A percentile compares a stretch with the other conserved stretches of the same genome.
Evolutionary conservation across 257 asterid species (phyloP).

Genomic region (Eustoma russellianum): DNA sequence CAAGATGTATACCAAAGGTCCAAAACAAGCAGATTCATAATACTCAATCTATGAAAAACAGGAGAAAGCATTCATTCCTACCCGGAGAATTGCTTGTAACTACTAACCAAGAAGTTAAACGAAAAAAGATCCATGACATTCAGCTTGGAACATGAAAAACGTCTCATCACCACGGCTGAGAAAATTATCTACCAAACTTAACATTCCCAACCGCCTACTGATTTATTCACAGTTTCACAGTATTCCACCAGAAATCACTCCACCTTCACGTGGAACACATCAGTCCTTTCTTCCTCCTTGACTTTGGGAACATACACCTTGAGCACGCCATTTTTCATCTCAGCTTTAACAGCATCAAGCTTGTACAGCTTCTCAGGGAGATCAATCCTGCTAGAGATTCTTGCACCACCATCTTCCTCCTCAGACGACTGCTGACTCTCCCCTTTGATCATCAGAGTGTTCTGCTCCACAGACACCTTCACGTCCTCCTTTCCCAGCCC

Average conservation of each 20-base stretch:
- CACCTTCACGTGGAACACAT: constrained; percentile 28
- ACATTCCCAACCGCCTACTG: too few relatives aligned
- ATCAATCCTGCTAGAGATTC: constrained; percentile 44
- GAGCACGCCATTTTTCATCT: constrained; percentile 56
- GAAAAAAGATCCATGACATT: too few relatives aligned
- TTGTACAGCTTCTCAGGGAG: constrained; percentile 48
- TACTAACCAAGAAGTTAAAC: too few relatives aligned
- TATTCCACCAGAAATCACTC: constrained; percentile 4
- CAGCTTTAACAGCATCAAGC: constrained; percentile 38
- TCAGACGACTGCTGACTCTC: constrained; percentile 36
- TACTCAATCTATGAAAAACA: too few relatives aligned
- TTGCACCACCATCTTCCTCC: constrained; percentile 30
- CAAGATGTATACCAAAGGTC: too few relatives aligned
- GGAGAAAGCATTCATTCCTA: too few relatives aligned
- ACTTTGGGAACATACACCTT: constrained; percentile 47
- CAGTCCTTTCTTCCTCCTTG: constrained; percentile 43
- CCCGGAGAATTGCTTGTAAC: too few relatives aligned
- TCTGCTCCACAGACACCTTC: constrained; percentile 46
- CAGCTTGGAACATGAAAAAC: too few relatives aligned
- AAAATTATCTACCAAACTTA: too few relatives aligned
- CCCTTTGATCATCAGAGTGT: constrained; percentile 40
- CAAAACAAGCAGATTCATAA: too few relatives aligned
- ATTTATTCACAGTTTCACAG: too few relatives aligned
- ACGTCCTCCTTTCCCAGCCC: constrained; percentile 53
- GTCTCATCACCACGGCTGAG: too few relatives aligned